Evolutionary conservation across 257 asterid genomes (phyloP).

Genomic region (Solanum bulbocastanum): DNA sequence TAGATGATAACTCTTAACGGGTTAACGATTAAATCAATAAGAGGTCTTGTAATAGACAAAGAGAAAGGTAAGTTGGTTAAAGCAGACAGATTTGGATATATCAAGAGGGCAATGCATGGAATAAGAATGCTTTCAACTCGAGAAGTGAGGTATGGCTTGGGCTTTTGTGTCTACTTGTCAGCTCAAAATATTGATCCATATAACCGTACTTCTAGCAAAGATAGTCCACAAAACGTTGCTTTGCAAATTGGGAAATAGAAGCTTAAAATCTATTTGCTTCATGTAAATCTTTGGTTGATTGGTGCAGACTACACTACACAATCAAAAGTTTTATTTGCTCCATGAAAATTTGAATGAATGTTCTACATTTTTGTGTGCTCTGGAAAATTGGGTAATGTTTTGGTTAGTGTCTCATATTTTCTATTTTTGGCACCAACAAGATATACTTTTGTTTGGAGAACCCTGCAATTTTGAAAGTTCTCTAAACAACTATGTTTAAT

Average conservation of each 20-base stretch:
- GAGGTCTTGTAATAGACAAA: constrained; percentile 80
- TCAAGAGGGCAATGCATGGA: constrained; percentile 88
- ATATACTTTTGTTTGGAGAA: too few species aligned
- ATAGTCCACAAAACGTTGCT: not conserved
- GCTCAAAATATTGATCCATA: not conserved
- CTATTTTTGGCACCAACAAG: too few species aligned
- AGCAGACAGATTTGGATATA: constrained; percentile 84
- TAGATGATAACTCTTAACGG: too few species aligned
- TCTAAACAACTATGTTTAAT: too few species aligned
- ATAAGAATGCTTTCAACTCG: constrained; percentile 70
- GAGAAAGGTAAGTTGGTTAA: constrained; percentile 81
- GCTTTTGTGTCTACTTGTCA: not conserved
- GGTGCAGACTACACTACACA: too few species aligned
- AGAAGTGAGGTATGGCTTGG: constrained; percentile 50
- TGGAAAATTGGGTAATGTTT: too few species aligned
- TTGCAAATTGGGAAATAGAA: not conserved
- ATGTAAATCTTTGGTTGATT: not conserved
- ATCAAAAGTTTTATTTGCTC: too few species aligned
- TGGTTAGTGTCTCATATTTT: too few species aligned
- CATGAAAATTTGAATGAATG: too few species aligned
- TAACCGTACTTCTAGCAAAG: not conserved
- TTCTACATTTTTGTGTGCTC: too few species aligned
- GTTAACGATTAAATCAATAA: not conserved
- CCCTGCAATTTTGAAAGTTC: too few species aligned
- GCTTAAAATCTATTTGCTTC: not conserved